Evolutionary conservation across 371 early-diverging fungal species (phyloP).

Genomic region (Coemansia sp.): DNA sequence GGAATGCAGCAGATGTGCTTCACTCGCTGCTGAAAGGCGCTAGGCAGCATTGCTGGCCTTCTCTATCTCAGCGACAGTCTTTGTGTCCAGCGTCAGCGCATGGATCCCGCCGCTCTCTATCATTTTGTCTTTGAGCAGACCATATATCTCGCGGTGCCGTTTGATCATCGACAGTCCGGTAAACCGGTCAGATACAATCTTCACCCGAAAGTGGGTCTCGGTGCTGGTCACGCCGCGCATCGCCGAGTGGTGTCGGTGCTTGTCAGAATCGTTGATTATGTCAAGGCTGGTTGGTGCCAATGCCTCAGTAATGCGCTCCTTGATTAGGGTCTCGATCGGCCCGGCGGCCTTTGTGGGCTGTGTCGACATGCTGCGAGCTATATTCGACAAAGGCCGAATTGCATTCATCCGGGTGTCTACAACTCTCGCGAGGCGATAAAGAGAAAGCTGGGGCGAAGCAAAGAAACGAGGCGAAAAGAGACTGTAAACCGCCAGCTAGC

Average conservation of each 20-base stretch:
- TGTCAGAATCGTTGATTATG: slow-evolving; percentile 70
- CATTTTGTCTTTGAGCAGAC: slow-evolving; percentile 51
- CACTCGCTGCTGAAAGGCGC: too few relatives aligned
- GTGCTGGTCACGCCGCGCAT: slow-evolving; percentile 72
- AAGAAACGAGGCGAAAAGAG: too few relatives aligned
- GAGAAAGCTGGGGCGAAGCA: too few relatives aligned
- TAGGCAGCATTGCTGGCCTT: background rate
- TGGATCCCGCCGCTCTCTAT: slow-evolving; percentile 43
- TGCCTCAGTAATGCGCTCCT: slow-evolving; percentile 6
- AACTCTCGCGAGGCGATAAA: background rate
- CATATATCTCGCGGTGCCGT: slow-evolving; percentile 68
- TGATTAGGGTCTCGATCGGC: slow-evolving; percentile 5
- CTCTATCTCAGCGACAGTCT: slow-evolving; percentile 33
- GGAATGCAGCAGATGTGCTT: too few relatives aligned
- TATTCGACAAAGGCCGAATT: background rate
- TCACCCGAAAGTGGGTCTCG: slow-evolving; percentile 74
- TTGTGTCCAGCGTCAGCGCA: slow-evolving; percentile 46
- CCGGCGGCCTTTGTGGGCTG: background rate
- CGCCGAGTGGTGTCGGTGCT: slow-evolving; percentile 72
- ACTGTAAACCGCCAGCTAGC: too few relatives aligned
- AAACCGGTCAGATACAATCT: slow-evolving; percentile 65
- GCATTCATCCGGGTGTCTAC: slow-evolving; percentile 47
- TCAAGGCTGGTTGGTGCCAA: slow-evolving; percentile 57
- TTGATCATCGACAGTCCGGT: slow-evolving; percentile 59
- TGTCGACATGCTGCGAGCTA: background rate